Base-by-base conservation (phyloP, 352 stramenopile species). In the Phytophthora litchii region DNA sequence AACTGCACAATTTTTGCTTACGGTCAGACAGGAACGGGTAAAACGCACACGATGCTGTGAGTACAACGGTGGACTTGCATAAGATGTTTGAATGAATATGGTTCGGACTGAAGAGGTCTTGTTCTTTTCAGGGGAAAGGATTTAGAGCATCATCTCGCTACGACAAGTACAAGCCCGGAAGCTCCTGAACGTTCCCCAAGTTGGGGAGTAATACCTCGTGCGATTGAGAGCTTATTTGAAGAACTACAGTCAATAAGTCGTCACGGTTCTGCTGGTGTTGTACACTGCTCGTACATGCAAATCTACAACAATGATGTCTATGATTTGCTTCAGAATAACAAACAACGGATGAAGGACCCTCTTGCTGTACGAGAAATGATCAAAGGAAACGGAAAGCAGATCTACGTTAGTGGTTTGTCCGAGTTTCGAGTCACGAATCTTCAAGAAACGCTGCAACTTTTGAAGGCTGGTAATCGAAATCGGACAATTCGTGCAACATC, bases 1-100 rank as follows among this genome's bases (percentile, higher is more conserved):
- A 96, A 97, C 74, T 94, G 86, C 67, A 97, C 85, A 11, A 92
- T 97, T 34, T 96, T 97, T 65, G 89, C 90, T 2, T 97, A 97
- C 54, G 90, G 90, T 3, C 90, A 97, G 52, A 97, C 90, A 5
- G 88, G 86, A 48, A 95, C 83, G 5, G 89, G 90, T 40, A 97
- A 97, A 70, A 97, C 90, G 4, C 84, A 95, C 65, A 96, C 87
- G 13, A 97, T 97, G 85, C 68, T 96, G 69, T 86, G 55, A 59
- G 76, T 71, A 29, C 2, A 43, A 35, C 17, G 11, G 4, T 54
- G 3, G 7, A 3, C n/a, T 42, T 35, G 34, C 5, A 27, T 27
- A 27, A n/a, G 13, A 29, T 14, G 12, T 45, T 43, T 14, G 16
- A 54, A 48, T 25, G 49, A 13, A 37, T 42, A 49, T 27, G 4